These are phyloP conservation scores for Cercophora sp. DNA, from an alignment of 495 filamentous ascomycete genomes.

Conservation along the genomic window DNA sequence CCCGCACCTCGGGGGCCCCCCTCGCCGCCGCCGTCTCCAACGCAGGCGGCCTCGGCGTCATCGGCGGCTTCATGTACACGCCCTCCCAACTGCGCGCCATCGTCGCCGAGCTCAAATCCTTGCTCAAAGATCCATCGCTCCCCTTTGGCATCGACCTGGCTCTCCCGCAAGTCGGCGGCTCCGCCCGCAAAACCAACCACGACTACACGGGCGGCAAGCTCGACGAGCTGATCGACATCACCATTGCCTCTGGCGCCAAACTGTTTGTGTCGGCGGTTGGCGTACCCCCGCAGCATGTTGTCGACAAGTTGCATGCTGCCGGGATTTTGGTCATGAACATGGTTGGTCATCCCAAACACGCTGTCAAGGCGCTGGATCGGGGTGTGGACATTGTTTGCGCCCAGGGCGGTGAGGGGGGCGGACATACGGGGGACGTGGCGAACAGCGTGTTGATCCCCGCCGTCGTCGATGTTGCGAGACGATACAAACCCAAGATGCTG, in stretches of 20 bases:
- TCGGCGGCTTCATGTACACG: conserved; percentile 84
- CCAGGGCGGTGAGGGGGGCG: conserved; percentile 76
- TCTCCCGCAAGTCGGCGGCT: conserved; percentile 76
- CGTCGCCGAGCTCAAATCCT: conserved; percentile 74
- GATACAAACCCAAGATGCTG: conserved; percentile 53
- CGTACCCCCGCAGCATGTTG: conserved; percentile 64
- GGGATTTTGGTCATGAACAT: conserved; percentile 89
- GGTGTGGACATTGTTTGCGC: conserved; percentile 84
- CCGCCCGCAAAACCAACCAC: conserved; percentile 80
- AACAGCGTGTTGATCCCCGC: conserved; percentile 69
- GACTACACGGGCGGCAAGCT: conserved; percentile 85
- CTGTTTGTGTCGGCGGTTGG: conserved; percentile 83
- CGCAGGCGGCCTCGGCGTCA: conserved; percentile 78
- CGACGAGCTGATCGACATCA: conserved; percentile 75
- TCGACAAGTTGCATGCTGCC: conserved; percentile 67
- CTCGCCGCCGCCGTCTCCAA: conserved; percentile 85
- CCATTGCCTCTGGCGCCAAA: conserved; percentile 69
- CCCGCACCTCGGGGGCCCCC: conserved; percentile 67
- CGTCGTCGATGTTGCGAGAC: conserved; percentile 65
- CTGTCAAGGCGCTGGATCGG: conserved; percentile 71
- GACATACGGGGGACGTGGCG: conserved; percentile 75
- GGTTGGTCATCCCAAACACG: conserved; percentile 89
- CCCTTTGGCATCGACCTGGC: conserved; percentile 88
- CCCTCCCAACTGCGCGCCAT: conserved; percentile 72
- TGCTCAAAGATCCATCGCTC: conserved; percentile 56